Evolutionary conservation across 129 eudicot species (phyloP).

Genomic region (Arctium lappa): DNA sequence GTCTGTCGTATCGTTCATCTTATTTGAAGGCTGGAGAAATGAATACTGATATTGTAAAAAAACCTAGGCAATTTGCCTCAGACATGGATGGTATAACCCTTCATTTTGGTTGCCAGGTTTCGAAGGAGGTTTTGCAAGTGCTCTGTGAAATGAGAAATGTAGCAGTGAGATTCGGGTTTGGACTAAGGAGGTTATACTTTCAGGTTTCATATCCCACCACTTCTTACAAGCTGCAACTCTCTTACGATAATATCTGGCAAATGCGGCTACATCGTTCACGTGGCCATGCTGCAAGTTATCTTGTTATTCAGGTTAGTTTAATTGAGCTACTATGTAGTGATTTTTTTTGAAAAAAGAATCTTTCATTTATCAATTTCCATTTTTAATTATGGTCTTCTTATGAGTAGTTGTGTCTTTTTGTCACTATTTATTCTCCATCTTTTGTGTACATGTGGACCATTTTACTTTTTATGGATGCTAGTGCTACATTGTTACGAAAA

Average conservation of each 20-base stretch:
- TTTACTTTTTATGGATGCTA: too few species aligned
- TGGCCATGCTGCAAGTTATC: conserved; percentile 27
- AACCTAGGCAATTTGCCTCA: conserved; percentile 38
- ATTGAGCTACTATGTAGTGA: background rate
- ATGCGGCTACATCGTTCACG: conserved; percentile 43
- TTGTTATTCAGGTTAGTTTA: conserved; percentile 66
- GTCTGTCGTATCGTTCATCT: conserved; percentile 39
- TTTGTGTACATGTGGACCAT: too few species aligned
- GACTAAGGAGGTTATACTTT: conserved; percentile 53
- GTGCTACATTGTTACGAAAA: too few species aligned
- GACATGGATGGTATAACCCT: conserved; percentile 39
- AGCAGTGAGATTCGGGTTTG: conserved; percentile 50
- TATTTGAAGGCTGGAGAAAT: conserved; percentile 44
- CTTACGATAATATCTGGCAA: conserved; percentile 75
- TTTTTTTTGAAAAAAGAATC: background rate
- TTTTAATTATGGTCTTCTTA: background rate
- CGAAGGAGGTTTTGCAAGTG: conserved; percentile 43
- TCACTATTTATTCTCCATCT: background rate
- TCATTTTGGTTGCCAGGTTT: conserved; percentile 71
- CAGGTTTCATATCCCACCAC: background rate
- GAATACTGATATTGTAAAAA: conserved; percentile 46
- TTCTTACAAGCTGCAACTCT: conserved; percentile 65
- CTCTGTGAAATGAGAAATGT: conserved; percentile 37
- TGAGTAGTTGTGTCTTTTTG: too few species aligned
- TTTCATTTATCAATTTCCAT: background rate